Conservation (phyloP, 2,329 filamentous ascomycete genomes). For the Trichoderma brevicompactum region DNA sequence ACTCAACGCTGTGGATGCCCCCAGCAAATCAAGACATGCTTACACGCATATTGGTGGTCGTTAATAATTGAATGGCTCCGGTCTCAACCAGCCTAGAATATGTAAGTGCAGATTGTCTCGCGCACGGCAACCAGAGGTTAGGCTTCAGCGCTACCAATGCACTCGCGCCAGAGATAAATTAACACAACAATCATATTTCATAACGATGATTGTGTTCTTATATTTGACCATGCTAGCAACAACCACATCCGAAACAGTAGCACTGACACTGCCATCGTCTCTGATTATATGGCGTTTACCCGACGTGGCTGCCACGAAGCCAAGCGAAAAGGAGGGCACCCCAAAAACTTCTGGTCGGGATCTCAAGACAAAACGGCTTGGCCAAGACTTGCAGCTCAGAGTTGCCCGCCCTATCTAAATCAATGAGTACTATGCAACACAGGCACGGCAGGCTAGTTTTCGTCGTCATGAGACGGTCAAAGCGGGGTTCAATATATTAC, state of each 20-base stretch:
- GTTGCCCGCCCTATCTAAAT: neutral
- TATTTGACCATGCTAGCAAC: neutral
- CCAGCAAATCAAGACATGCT: too few relatives aligned
- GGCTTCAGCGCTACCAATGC: too few relatives aligned
- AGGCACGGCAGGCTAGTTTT: neutral
- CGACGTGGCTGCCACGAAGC: neutral
- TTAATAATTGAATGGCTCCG: too few relatives aligned
- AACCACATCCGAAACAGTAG: neutral
- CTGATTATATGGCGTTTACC: neutral
- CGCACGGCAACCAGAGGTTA: too few relatives aligned
- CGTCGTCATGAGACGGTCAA: slow-evolving; percentile 15
- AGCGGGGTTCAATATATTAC: slow-evolving; percentile 10
- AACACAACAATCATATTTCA: too few relatives aligned
- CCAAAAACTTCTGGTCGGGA: neutral
- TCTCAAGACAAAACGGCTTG: neutral
- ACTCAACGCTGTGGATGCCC: too few relatives aligned
- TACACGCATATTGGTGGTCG: too few relatives aligned
- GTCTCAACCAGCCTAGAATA: too few relatives aligned
- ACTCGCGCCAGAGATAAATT: too few relatives aligned
- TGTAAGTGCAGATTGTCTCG: too few relatives aligned
- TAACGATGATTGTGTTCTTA: too few relatives aligned
- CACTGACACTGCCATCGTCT: neutral
- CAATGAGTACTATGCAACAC: neutral
- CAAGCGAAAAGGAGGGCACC: neutral
- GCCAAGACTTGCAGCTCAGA: neutral